Evolutionary conservation across 805 yeast genomes (phyloP).

Genomic region (Metschnikowia colocasiae): DNA sequence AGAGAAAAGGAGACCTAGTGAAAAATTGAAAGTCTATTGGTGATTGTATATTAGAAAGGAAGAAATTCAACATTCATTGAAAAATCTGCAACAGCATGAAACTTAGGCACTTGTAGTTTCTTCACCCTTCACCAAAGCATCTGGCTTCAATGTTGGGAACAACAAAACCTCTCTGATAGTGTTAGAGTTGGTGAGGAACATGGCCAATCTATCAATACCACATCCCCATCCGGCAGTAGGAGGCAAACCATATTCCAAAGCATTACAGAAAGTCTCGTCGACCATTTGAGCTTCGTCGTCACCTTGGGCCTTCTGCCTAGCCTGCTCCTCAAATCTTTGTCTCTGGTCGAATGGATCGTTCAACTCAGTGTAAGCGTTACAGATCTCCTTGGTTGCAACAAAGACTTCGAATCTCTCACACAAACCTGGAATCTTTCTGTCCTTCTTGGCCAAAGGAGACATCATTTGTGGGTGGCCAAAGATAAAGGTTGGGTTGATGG

Average conservation of each 20-base stretch:
- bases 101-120: constrained; percentile 18
- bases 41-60: background rate
- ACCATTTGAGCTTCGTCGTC: constrained; percentile 97
- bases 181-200: constrained; percentile 95
- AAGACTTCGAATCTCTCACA: constrained; percentile 98
- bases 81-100: background rate
- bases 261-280: constrained; percentile 96
- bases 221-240: constrained; percentile 99
- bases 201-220: constrained; percentile 96
- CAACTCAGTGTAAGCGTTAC: constrained; percentile 98
- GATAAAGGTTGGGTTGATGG: constrained; percentile 95
- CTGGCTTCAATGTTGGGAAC: constrained; percentile 99
- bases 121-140: constrained; percentile 43
- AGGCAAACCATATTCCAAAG: constrained; percentile 96
- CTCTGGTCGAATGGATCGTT: constrained; percentile 99
- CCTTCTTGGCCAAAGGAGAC: constrained; percentile 98
- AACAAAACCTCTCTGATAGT: constrained; percentile 95
- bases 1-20: constrained; percentile 58
- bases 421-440: constrained; percentile 86
- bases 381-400: constrained; percentile 96
- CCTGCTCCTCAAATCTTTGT: constrained; percentile 97
- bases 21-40: constrained; percentile 5
- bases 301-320: constrained; percentile 97
- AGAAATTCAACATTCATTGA: background rate
- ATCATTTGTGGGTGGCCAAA: constrained; percentile 99